Evolutionary conservation across 768 basidiomycete species (phyloP), one percentile per base, ranked within the genome.

Genomic region (Suillus discolor): DNA sequence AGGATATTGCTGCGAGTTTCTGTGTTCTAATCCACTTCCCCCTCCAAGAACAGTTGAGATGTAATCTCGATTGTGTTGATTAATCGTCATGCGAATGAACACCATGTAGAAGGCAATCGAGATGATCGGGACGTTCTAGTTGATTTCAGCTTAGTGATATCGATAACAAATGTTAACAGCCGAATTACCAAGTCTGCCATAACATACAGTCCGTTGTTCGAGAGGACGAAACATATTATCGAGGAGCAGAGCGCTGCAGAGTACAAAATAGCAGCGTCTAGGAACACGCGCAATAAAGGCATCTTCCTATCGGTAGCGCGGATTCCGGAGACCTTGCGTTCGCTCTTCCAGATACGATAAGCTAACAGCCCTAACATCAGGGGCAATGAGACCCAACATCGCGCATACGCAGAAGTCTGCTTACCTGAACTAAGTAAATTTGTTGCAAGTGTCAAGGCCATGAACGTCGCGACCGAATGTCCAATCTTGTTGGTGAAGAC

Each of bases 31-130:
- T 7, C 23, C 38, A 25, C 36, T 6, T 13, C 18, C 20, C 31
- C 18, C 16, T 57, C 57, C 15, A 39, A 16, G 8, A 4, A 57
- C 38, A 39, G 23, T 59, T 15, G 38, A 25, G 16, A 57, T 8
- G 15, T 57, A 38, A 16, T 6, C 15, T 23, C 4, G 15, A 20
- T 1, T 34, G 18, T 34, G 23, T 18, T 25, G 38, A 25, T 3
- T 57, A 23, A 25, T 25, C 6, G 57, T 53, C 4, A 66, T 16
- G 15, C 65, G 65, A 31, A 65, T 65, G 61, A 65, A 41, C 18
- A 65, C 65, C 65, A 63, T 66, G 42, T 63, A 66, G 65, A 66
- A 66, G 25, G 65, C 39, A 63, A 63, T 66, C 7, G 65, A 66
- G 31, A 65, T 55, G 47, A 63, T 36, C n/a, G 65, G 65, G 1